Evolutionary conservation across 192 early-diverging fungal species (phyloP).

Genomic region (Cladochytrium replicatum): DNA sequence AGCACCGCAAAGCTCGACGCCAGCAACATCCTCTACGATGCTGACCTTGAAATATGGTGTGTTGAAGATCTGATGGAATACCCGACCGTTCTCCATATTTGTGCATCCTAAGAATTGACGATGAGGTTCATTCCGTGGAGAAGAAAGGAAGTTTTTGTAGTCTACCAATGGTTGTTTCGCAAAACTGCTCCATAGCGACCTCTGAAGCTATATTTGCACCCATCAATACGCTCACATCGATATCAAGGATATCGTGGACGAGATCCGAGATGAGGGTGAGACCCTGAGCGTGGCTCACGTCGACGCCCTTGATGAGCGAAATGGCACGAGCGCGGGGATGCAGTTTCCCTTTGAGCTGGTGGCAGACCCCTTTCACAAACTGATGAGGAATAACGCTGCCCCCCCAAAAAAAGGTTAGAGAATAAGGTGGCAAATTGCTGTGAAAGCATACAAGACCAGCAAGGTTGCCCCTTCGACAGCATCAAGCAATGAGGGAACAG

Average conservation of each 20-base stretch:
- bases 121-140: not conserved
- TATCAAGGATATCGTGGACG: conserved; percentile 67
- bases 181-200: conserved; percentile 88
- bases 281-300: conserved; percentile 60
- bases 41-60: conserved; percentile 83
- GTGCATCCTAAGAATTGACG: conserved; percentile 29
- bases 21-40: conserved; percentile 72
- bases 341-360: conserved; percentile 67
- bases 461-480: conserved; percentile 77
- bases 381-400: conserved; percentile 7
- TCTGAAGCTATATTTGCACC: conserved; percentile 98
- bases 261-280: conserved; percentile 70
- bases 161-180: conserved; percentile 92
- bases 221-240: conserved; percentile 74
- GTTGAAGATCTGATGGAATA: conserved; percentile 75
- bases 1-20: conserved; percentile 95
- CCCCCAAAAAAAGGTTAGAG: conserved; percentile 2
- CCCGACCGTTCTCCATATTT: conserved; percentile 56
- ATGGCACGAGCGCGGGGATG: conserved; percentile 72
- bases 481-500: conserved; percentile 70
- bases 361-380: conserved; percentile 77
- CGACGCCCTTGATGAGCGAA: conserved; percentile 91
- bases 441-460: conserved; percentile 87
- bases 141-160: no score
- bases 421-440: no score